Conservation (phyloP, 2,329 filamentous ascomycete species). For the Colletotrichum endophyticum region DNA sequence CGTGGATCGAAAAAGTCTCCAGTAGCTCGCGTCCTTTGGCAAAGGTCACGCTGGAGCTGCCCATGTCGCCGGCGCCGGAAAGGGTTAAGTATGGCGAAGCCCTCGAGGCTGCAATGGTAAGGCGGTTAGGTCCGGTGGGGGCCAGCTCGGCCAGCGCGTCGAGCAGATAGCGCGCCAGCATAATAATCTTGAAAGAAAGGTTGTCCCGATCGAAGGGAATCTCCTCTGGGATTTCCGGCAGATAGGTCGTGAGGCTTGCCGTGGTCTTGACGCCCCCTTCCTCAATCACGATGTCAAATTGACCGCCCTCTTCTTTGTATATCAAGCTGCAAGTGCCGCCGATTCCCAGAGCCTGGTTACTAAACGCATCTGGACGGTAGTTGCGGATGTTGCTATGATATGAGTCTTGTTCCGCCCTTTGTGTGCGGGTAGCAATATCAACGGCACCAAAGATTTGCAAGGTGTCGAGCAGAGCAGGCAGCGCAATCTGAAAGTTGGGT, state of each 20-base stretch:
- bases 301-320: constrained; percentile 76
- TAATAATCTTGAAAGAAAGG: constrained; percentile 91
- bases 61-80: constrained; percentile 65
- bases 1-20: constrained; percentile 73
- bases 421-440: constrained; percentile 63
- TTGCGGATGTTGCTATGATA: constrained; percentile 67
- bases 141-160: constrained; percentile 75
- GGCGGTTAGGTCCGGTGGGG: constrained; percentile 72
- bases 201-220: constrained; percentile 87
- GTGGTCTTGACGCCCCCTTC: constrained; percentile 88
- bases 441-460: constrained; percentile 95
- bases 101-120: constrained; percentile 71
- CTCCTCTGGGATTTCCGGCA: constrained; percentile 74
- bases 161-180: constrained; percentile 76
- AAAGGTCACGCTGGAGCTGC: constrained; percentile 71
- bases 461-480: constrained; percentile 88
- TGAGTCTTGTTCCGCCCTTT: constrained; percentile 63
- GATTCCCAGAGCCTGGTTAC: constrained; percentile 80
- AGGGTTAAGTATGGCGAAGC: constrained; percentile 76
- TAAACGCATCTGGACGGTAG: constrained; percentile 77
- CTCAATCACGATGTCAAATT: constrained; percentile 84
- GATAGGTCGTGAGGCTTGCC: constrained; percentile 88
- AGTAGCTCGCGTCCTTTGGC: constrained; percentile 69
- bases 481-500: constrained; percentile 84
- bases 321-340: constrained; percentile 84